A percentile compares a stretch with the other conserved stretches of the same genome.
Conservation (phyloP, 2,329 filamentous ascomycete species). For the Verticillium nonalfalfae region DNA sequence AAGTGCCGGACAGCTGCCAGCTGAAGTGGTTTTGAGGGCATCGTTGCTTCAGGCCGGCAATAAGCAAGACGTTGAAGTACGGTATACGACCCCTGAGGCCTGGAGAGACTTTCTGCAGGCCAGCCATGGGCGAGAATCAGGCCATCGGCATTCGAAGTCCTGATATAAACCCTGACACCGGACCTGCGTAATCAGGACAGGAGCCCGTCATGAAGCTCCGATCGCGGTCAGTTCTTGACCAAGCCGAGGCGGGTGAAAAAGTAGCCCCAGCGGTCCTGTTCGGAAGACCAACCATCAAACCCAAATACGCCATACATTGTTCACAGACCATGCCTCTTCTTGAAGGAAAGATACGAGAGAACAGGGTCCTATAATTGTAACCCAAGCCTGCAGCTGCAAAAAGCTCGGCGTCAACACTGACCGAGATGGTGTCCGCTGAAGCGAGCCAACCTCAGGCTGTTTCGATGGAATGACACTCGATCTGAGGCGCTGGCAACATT, state of each 20-base stretch:
- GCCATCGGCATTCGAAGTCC: constrained; percentile 25
- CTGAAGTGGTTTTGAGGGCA: constrained; percentile 9
- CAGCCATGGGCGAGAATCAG: constrained; percentile 22
- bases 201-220: constrained; percentile 12
- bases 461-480: constrained; percentile 4
- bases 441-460: constrained; percentile 16
- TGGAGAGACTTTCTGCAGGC: constrained; percentile 15
- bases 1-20: constrained; percentile 8
- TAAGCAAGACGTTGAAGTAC: constrained; percentile 21
- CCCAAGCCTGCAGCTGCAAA: constrained; percentile 25
- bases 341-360: constrained; percentile 22
- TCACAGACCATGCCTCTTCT: constrained; percentile 15
- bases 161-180: constrained; percentile 11
- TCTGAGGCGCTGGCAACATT: not conserved
- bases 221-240: constrained; percentile 18
- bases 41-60: constrained; percentile 20
- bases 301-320: constrained; percentile 26
- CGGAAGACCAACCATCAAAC: constrained; percentile 18
- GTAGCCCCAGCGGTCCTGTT: constrained; percentile 22
- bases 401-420: constrained; percentile 24
- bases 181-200: constrained; percentile 8
- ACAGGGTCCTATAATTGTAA: constrained; percentile 22
- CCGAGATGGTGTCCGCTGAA: constrained; percentile 17
- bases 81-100: constrained; percentile 22
- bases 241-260: constrained; percentile 23